phyloP scores from a whole-genome alignment of 257 asterid genomes.

The Solanum boliviense region DNA sequence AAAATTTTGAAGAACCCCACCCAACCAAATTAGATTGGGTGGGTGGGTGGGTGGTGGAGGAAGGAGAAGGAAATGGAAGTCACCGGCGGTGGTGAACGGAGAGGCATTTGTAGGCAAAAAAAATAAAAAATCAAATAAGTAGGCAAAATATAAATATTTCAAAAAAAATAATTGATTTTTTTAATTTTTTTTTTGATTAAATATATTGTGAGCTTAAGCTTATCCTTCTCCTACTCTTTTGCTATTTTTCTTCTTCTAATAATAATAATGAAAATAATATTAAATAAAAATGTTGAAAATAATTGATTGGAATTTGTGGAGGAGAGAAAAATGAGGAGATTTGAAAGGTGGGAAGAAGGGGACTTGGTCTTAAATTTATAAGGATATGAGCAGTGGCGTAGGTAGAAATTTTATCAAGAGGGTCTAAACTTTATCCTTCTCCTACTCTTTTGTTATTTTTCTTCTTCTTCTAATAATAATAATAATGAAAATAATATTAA shows the following conservation, averaged over 20 bases:
- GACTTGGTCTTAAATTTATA: background rate
- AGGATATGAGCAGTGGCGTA: background rate
- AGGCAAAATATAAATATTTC: background rate
- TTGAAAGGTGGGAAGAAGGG: background rate
- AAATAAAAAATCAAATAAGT: background rate
- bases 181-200: background rate
- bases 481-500: background rate
- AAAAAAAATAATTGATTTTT: background rate
- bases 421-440: background rate
- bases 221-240: background rate
- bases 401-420: rapidly evolving
- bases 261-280: background rate
- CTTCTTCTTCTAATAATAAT: background rate
- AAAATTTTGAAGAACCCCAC: background rate
- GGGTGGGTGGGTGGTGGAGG: background rate
- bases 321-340: background rate
- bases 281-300: background rate
- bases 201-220: background rate
- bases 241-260: background rate
- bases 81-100: background rate
- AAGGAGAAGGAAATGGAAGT: background rate
- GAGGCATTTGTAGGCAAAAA: background rate
- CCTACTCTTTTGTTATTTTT: background rate
- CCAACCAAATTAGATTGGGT: background rate
- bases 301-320: background rate